Evolutionary conservation across 2,329 filamentous ascomycete genomes (phyloP), one percentile per base, ranked within the genome.

Genomic region (Piedraia hortae): DNA sequence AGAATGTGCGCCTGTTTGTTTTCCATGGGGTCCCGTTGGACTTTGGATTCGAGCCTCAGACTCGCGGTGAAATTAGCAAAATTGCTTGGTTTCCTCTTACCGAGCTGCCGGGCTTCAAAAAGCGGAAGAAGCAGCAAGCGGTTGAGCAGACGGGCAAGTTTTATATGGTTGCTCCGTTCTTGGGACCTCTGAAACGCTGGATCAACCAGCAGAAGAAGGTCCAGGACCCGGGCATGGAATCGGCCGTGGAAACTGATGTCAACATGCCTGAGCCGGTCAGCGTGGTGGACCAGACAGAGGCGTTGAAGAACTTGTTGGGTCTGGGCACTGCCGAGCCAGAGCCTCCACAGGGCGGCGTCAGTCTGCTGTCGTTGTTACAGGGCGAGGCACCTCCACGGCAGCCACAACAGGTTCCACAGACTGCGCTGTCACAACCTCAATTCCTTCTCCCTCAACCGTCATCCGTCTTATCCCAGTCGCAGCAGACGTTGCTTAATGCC

Each of bases 151-250:
- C 66, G 18, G 78, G 74, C 43, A 91, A 82, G 39, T 93, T 91
- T 43, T 97, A 91, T 47, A 91, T 93, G 75, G 85, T 97, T 10
- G 78, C 78, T 0, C 80, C 82, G 0, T 97, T 97, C 40, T 23
- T 42, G 15, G 38, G 37, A 18, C 29, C 25, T 13, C 22, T 42
- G 25, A 41, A 37, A 26, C 34, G 29, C 16, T 34, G 38, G 24
- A 36, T 42, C 13, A 34, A 31, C 12, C 18, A 28, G 19, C 26
- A 36, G 22, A 32, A 32, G 26, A 28, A 30, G 16, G 21, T 27
- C 9, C 26, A 31, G 14, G 22, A 20, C 12, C 11, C 16, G 10
- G 16, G 18, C 19, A 23, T 21, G 22, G 21, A 18, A n/a, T 10
- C 10, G 9, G 14, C 4, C 13, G 15, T 10, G 10, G 22, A 15